Conservation (phyloP, 306 rosid genomes). For the Trifolium subterraneum region DNA sequence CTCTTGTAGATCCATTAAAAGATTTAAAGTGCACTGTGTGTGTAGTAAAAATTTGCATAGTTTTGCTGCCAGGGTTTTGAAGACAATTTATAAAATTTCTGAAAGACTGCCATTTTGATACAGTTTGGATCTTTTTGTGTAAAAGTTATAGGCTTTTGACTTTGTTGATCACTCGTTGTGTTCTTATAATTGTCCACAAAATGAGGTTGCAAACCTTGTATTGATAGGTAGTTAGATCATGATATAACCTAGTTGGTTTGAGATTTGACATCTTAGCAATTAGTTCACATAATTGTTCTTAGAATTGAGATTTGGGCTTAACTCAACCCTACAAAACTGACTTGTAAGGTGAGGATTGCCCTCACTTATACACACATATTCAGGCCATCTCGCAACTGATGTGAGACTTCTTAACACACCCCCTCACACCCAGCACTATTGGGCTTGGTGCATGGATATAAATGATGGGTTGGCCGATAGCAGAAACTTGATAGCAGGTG, state of each 20-base stretch:
- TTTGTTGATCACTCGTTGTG: slow-evolving; percentile 37
- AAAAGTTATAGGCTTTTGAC: slow-evolving; percentile 31
- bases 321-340: too few relatives aligned
- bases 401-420: too few relatives aligned
- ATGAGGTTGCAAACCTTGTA: slow-evolving; percentile 34
- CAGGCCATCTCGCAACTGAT: too few relatives aligned
- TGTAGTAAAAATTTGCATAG: slow-evolving; percentile 11
- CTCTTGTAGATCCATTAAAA: slow-evolving; percentile 35
- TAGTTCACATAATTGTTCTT: slow-evolving; percentile 15
- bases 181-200: slow-evolving; percentile 27
- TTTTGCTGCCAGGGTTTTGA: not conserved
- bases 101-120: slow-evolving; percentile 6
- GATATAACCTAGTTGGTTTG: slow-evolving; percentile 31
- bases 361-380: too few relatives aligned
- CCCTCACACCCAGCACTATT: too few relatives aligned
- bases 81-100: slow-evolving; percentile 16
- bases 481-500: too few relatives aligned
- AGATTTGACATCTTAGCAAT: slow-evolving; percentile 24
- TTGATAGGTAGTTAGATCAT: slow-evolving; percentile 22
- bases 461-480: too few relatives aligned
- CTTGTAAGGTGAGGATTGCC: too few relatives aligned
- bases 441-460: too few relatives aligned
- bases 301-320: too few relatives aligned
- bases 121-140: slow-evolving; percentile 24
- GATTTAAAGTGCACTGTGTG: slow-evolving; percentile 23